phyloP scores from a whole-genome alignment of 2,329 filamentous ascomycete species.

The Aspergillus alliaceus region DNA sequence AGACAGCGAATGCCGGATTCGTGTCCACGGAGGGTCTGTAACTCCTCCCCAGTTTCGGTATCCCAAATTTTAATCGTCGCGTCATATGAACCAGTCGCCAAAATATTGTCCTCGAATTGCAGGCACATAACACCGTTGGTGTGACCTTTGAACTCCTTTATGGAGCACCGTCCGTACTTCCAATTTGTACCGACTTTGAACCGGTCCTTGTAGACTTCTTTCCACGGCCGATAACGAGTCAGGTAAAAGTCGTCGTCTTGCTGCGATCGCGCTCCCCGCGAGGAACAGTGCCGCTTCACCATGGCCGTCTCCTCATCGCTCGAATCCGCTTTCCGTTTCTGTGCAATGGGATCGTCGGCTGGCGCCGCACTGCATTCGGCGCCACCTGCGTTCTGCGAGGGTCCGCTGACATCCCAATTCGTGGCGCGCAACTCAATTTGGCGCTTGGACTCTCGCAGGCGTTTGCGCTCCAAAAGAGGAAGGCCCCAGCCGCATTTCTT shows the following conservation, averaged over 20 bases:
- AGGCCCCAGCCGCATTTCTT: constrained; percentile 95
- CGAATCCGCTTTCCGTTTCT: constrained; percentile 31
- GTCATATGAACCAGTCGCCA: constrained; percentile 95
- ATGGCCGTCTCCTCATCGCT: constrained; percentile 28
- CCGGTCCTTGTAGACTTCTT: constrained; percentile 92
- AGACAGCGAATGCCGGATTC: constrained; percentile 80
- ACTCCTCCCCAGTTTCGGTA: constrained; percentile 79
- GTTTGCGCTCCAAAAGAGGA: constrained; percentile 83
- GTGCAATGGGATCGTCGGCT: constrained; percentile 1
- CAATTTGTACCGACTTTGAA: constrained; percentile 97
- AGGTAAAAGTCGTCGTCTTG: constrained; percentile 51
- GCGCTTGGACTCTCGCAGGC: constrained; percentile 80
- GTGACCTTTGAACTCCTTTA: constrained; percentile 81
- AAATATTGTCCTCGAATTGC: constrained; percentile 81
- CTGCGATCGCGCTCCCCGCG: constrained; percentile 27
- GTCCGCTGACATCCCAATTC: constrained; percentile 57
- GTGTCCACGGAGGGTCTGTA: constrained; percentile 83
- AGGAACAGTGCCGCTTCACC: constrained; percentile 34
- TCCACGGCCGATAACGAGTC: constrained; percentile 71
- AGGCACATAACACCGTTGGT: constrained; percentile 81
- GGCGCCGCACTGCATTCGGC: neutral
- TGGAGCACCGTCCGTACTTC: constrained; percentile 89
- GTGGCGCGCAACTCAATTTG: constrained; percentile 73
- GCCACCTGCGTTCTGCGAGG: constrained; percentile 41
- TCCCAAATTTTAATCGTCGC: constrained; percentile 96